A percentile compares a stretch with the other conserved stretches of the same genome.
These are phyloP conservation scores for Aspergillus flavus DNA, from an alignment of 2,329 filamentous ascomycete genomes.

Conservation along the genomic window DNA sequence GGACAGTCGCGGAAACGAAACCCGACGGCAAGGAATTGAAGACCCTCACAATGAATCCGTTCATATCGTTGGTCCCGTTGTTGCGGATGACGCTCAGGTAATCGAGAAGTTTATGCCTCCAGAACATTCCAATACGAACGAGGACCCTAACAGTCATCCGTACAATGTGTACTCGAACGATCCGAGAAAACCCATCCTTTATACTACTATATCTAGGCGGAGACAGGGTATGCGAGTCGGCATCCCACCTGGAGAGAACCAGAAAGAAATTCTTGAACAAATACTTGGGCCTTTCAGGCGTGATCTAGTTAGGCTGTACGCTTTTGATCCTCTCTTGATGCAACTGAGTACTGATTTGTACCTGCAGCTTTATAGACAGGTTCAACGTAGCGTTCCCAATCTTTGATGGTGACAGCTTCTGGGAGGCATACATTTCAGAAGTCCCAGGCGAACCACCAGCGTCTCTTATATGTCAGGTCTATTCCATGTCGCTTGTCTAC, in stretches of 20 bases:
- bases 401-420: conserved; percentile 59
- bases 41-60: conserved; percentile 47
- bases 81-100: conserved; percentile 63
- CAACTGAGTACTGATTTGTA: conserved; percentile 5
- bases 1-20: conserved; percentile 33
- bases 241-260: conserved; percentile 49
- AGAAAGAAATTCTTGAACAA: conserved; percentile 60
- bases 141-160: conserved; percentile 45
- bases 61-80: conserved; percentile 63
- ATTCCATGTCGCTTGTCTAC: conserved; percentile 61
- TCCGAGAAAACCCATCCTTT: conserved; percentile 49
- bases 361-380: conserved; percentile 55
- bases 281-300: conserved; percentile 58
- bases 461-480: conserved; percentile 59
- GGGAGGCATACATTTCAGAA: conserved; percentile 50
- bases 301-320: conserved; percentile 56
- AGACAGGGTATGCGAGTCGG: conserved; percentile 51
- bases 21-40: conserved; percentile 35
- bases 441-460: conserved; percentile 56
- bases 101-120: conserved; percentile 61
- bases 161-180: conserved; percentile 56
- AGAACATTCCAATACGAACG: conserved; percentile 40
- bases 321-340: conserved; percentile 18
- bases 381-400: conserved; percentile 65
- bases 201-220: conserved; percentile 53